Base-by-base conservation (phyloP, 306 rosid genomes). In the Clitoria ternatea region DNA sequence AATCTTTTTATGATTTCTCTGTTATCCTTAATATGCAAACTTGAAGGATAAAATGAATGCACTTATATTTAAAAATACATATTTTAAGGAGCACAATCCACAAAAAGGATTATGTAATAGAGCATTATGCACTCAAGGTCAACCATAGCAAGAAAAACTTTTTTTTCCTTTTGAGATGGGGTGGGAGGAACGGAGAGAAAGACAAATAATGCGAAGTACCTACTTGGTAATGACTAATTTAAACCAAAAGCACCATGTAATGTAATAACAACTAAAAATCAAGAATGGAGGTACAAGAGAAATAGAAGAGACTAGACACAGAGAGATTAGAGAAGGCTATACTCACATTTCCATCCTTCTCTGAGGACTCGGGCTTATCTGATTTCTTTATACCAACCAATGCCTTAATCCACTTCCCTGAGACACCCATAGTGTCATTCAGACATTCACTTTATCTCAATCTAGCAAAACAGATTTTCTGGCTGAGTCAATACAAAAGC, bases 351-450 rank as follows among this genome's bases (percentile, higher is more conserved):
- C 84, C 88, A 35, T 79, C 79, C 81, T 83, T 85, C 63, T 83
- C 96, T 6, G 87, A 90, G 47, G 96, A 84, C 44, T 74, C 82
- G 0, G 88, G 54, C 68, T 90, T 92, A 23, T 83, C 96, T 33
- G 98, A 85, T 80, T 83, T 92, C 87, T 84, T 90, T 49, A 81
- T 66, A 80, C 96, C 92, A 73, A 92, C 87, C 75, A 92, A 84
- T 37, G 96, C 82, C 81, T 74, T 92, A 73, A 92, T 83, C 98
- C 98, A 92, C 84, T 89, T 92, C 68, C 92, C 96, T 1, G 96
- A 72, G 72, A 89, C 87, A 71, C 95, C 98, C 98, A 92, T 92
- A 37, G 44, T 7, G 35, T 2, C 26, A n/a, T n/a, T n/a, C n/a
- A 44, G 56, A 69, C 26, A 15, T 45, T 69, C 49, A 82, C 82